Conservation (phyloP, 1,284 basidiomycete species). For the Ustilago cynodontis region DNA sequence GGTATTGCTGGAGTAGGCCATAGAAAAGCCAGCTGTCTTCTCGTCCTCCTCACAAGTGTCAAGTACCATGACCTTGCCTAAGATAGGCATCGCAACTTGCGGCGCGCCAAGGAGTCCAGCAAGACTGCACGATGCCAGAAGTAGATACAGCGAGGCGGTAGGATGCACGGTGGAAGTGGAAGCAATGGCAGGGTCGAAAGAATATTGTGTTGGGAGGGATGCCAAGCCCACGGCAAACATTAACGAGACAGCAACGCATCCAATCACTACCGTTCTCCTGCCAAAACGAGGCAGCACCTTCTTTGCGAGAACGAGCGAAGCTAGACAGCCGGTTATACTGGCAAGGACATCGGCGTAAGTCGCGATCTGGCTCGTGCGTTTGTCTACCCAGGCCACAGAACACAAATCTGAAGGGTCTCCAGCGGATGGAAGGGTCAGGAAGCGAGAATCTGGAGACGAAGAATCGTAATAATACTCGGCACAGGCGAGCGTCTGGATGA, state of each 20-base stretch:
- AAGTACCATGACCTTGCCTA: constrained; percentile 38
- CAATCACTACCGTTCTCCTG: constrained; percentile 19
- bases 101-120: constrained; percentile 25
- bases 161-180: constrained; percentile 34
- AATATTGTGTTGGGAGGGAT: constrained; percentile 41
- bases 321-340: constrained; percentile 16
- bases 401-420: constrained; percentile 30
- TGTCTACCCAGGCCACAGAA: constrained; percentile 34
- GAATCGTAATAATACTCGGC: constrained; percentile 45
- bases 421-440: constrained; percentile 21
- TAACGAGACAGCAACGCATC: background rate
- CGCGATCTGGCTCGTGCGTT: constrained; percentile 29
- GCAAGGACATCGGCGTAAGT: constrained; percentile 18
- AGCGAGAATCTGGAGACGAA: constrained; percentile 5
- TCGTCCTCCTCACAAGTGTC: constrained; percentile 36
- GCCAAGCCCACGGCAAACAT: background rate
- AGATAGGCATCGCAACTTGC: constrained; percentile 8
- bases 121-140: background rate
- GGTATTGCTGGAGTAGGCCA: constrained; percentile 11
- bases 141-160: constrained; percentile 18
- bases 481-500: constrained; percentile 36
- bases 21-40: constrained; percentile 29
- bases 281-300: constrained; percentile 23
- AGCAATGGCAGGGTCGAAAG: constrained; percentile 27
- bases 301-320: constrained; percentile 28